Evolutionary conservation across 768 basidiomycete genomes (phyloP).

Genomic region (Leccinum variicolor): DNA sequence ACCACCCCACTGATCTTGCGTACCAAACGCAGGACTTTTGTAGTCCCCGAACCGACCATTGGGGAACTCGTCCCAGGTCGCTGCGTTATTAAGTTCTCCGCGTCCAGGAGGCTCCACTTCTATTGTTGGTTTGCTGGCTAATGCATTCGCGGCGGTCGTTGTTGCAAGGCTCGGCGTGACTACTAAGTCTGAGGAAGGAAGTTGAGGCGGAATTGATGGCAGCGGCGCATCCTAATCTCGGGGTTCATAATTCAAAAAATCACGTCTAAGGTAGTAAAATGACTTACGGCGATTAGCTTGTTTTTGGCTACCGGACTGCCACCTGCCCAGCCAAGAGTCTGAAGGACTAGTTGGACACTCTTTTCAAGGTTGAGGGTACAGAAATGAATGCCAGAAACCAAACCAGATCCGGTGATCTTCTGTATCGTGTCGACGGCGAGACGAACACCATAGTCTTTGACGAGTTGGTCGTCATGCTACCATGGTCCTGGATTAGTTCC

Average conservation of each 20-base stretch:
- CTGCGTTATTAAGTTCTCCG: conserved; percentile 73
- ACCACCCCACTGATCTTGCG: conserved; percentile 74
- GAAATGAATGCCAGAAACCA: conserved; percentile 79
- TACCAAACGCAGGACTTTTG: conserved; percentile 94
- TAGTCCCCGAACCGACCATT: conserved; percentile 98
- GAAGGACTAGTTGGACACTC: conserved; percentile 84
- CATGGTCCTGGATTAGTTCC: neutral
- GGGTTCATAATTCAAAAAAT: conserved; percentile 2
- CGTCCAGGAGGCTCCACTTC: conserved; percentile 56
- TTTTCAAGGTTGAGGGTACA: conserved; percentile 98
- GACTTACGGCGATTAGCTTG: conserved; percentile 60
- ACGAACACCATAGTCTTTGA: conserved; percentile 92
- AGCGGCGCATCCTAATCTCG: conserved; percentile 39
- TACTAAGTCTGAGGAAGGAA: conserved; percentile 36
- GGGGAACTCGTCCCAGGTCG: conserved; percentile 94
- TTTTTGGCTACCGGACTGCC: conserved; percentile 45
- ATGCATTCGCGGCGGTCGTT: conserved; percentile 53
- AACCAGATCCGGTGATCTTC: conserved; percentile 51
- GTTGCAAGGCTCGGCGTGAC: conserved; percentile 68
- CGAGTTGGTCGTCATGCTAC: conserved; percentile 88
- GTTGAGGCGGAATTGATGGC: conserved; percentile 27
- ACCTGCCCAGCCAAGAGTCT: conserved; percentile 71
- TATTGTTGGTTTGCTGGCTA: conserved; percentile 46
- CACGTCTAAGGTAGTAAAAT: conserved; percentile 8
- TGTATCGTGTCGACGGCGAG: conserved; percentile 80